Evolutionary conservation across 2,329 filamentous ascomycete genomes (phyloP).

Genomic region (Cercospora beticola): DNA sequence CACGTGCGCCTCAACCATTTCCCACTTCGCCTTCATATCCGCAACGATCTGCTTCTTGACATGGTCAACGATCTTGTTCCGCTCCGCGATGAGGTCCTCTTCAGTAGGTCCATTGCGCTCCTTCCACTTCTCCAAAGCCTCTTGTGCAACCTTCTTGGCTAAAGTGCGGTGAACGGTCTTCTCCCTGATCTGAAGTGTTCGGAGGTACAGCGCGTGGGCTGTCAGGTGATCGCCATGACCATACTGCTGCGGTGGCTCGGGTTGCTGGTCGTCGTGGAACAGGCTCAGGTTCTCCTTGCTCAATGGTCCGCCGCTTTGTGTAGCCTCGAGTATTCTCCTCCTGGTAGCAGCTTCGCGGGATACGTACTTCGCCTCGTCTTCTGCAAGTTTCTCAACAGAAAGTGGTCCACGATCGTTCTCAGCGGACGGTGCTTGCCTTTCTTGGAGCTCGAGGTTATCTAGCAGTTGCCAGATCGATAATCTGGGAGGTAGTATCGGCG

Average conservation of each 20-base stretch:
- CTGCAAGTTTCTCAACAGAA: constrained; percentile 28
- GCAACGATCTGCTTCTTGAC: constrained; percentile 70
- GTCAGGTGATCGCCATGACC: constrained; percentile 84
- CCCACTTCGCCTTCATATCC: constrained; percentile 62
- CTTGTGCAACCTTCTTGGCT: constrained; percentile 77
- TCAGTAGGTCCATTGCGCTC: constrained; percentile 70
- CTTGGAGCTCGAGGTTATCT: constrained; percentile 37
- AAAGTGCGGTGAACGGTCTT: constrained; percentile 72
- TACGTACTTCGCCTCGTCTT: constrained; percentile 29
- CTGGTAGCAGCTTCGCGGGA: constrained; percentile 32
- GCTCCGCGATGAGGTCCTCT: constrained; percentile 80
- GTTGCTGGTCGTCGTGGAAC: constrained; percentile 49
- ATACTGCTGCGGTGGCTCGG: constrained; percentile 77
- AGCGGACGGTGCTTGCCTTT: constrained; percentile 36
- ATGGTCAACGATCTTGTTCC: constrained; percentile 62
- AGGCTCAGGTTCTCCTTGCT: constrained; percentile 60
- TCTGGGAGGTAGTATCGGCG: constrained; percentile 32
- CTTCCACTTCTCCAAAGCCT: constrained; percentile 73
- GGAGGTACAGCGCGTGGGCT: constrained; percentile 76
- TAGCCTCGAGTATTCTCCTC: constrained; percentile 66
- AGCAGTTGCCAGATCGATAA: constrained; percentile 36
- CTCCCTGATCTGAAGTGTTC: constrained; percentile 75
- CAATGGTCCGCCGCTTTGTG: constrained; percentile 71
- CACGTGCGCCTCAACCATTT: constrained; percentile 58
- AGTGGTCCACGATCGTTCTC: constrained; percentile 37